Evolutionary conservation across 2,329 filamentous ascomycete species (phyloP).

Genomic region (Ambrosiella cleistominuta): DNA sequence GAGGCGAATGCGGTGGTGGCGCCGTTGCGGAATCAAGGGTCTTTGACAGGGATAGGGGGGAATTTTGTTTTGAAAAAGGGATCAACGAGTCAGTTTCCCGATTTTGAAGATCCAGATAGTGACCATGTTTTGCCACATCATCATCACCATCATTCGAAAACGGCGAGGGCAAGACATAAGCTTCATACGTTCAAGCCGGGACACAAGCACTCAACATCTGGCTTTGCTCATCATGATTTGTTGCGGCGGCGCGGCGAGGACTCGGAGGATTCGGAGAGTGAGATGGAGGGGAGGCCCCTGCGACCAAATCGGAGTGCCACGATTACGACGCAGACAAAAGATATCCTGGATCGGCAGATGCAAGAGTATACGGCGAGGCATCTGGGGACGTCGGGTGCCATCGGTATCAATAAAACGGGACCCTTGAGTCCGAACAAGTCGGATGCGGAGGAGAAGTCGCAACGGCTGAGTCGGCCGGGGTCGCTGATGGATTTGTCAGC

Average conservation of each 20-base stretch:
- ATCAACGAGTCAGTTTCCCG: background rate
- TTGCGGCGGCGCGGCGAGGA: slow-evolving; percentile 29
- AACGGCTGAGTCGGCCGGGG: slow-evolving; percentile 18
- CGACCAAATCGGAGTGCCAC: slow-evolving; percentile 28
- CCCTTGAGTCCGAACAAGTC: background rate
- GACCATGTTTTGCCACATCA: slow-evolving; percentile 1
- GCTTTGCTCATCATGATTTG: slow-evolving; percentile 34
- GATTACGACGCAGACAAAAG: slow-evolving; percentile 29
- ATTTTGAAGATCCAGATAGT: slow-evolving; percentile 2
- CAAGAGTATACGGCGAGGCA: slow-evolving; percentile 41
- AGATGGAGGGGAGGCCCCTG: slow-evolving; percentile 26
- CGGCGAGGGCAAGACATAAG: slow-evolving; percentile 9
- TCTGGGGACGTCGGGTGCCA: slow-evolving; percentile 16
- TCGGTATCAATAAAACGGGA: too few relatives aligned
- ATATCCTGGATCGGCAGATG: slow-evolving; percentile 45
- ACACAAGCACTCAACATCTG: slow-evolving; percentile 34
- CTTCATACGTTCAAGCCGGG: slow-evolving; percentile 11
- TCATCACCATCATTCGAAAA: slow-evolving; percentile 4
- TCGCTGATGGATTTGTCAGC: slow-evolving; percentile 26
- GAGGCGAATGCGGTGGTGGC: background rate
- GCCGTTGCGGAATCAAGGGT: background rate
- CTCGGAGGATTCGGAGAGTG: slow-evolving; percentile 40
- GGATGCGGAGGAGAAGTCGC: background rate
- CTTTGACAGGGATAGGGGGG: background rate
- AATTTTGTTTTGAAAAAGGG: background rate